Evolutionary conservation across 2,329 filamentous ascomycete genomes (phyloP).

Genomic region (Arthrinium puccinioides): DNA sequence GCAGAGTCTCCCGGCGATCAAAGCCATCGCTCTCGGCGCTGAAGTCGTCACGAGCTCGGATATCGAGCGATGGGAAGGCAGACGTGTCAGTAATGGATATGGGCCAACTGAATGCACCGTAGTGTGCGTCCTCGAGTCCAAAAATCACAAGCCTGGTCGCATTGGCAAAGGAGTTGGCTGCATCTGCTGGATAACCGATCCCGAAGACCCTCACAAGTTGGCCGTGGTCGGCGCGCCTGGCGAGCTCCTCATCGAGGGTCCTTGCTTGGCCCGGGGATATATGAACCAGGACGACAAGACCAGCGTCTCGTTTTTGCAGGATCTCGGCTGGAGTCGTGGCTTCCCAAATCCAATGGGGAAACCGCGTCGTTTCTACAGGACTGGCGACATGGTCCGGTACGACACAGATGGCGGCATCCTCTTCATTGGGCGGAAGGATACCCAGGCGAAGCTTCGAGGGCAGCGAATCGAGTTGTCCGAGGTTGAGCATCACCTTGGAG

Average conservation of each 20-base stretch:
- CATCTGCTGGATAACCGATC: slow-evolving; percentile 4
- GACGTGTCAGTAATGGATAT: neutral
- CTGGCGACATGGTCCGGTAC: slow-evolving; percentile 14
- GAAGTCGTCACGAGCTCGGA: neutral
- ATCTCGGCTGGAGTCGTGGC: slow-evolving; percentile 4
- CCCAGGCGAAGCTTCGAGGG: slow-evolving; percentile 32
- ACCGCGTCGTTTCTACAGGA: slow-evolving; percentile 7
- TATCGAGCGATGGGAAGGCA: neutral
- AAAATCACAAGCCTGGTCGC: neutral
- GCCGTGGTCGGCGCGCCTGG: slow-evolving; percentile 9
- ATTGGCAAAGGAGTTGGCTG: slow-evolving; percentile 1
- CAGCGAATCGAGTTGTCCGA: slow-evolving; percentile 36
- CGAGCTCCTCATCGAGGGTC: slow-evolving; percentile 9
- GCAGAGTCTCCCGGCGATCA: neutral
- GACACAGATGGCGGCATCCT: slow-evolving; percentile 23
- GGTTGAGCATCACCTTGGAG: slow-evolving; percentile 15
- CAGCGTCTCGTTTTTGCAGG: slow-evolving; percentile 13
- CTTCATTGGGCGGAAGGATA: slow-evolving; percentile 27
- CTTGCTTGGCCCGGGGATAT: slow-evolving; percentile 19
- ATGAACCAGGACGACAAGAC: slow-evolving; percentile 15
- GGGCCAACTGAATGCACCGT: neutral
- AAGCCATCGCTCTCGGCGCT: neutral
- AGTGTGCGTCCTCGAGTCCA: neutral
- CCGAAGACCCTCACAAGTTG: slow-evolving; percentile 4
- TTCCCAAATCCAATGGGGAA: neutral